Percentiles rank a stretch among this genome's conserved stretches.
phyloP scores from a whole-genome alignment of 192 early-diverging fungal genomes.

The Backusella parvicylindrica region DNA sequence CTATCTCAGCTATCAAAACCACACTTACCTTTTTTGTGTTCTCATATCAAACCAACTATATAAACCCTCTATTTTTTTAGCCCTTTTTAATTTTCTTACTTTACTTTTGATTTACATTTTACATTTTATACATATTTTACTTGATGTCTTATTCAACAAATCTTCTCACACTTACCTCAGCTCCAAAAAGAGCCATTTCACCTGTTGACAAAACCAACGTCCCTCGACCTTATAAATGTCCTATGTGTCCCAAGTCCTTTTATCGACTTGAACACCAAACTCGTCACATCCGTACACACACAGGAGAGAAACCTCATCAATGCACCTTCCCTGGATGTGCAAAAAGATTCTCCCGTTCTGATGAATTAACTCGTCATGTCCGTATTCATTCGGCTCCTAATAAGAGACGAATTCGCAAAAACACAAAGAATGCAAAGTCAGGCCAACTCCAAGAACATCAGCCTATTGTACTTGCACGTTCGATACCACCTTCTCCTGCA shows the following conservation, averaged over 20 bases:
- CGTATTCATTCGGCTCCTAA: constrained; percentile 47
- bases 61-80: constrained; percentile 2
- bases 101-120: background rate
- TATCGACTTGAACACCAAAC: constrained; percentile 82
- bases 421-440: background rate
- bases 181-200: constrained; percentile 14
- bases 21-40: constrained; percentile 3
- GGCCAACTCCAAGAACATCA: background rate
- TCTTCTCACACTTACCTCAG: constrained; percentile 7
- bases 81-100: background rate
- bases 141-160: no score
- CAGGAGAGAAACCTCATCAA: constrained; percentile 79
- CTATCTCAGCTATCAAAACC: constrained; percentile 33
- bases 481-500: constrained; percentile 10
- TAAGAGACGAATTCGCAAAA: constrained; percentile 36
- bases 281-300: constrained; percentile 86
- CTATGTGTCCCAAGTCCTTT: constrained; percentile 68
- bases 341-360: constrained; percentile 82
- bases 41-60: background rate
- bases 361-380: constrained; percentile 64
- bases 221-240: constrained; percentile 58
- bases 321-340: constrained; percentile 69
- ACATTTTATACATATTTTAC: background rate
- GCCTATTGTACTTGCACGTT: constrained; percentile 1
- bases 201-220: constrained; percentile 28